Evolutionary conservation across 2,329 filamentous ascomycete genomes (phyloP).

Genomic region (Fusarium sp.): DNA sequence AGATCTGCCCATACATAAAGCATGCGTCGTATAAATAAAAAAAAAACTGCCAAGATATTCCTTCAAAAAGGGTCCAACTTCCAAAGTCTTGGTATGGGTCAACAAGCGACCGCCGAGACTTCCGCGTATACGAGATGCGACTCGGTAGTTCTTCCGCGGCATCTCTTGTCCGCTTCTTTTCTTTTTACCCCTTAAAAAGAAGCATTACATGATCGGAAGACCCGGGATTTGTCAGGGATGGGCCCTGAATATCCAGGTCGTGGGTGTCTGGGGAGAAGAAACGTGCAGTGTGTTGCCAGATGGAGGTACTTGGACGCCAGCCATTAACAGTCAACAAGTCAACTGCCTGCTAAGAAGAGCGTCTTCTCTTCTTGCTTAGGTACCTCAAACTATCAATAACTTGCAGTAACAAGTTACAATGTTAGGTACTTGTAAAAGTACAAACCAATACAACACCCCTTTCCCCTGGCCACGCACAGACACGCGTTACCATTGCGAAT

Average conservation of each 20-base stretch:
- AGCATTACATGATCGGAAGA: neutral
- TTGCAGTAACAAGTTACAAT: neutral
- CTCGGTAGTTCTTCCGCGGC: neutral
- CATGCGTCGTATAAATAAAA: neutral
- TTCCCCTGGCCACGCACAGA: conserved; percentile 1
- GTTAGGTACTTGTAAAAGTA: neutral
- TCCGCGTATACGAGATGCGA: neutral
- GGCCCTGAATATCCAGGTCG: neutral
- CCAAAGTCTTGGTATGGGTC: neutral
- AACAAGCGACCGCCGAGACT: neutral
- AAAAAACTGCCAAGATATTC: neutral
- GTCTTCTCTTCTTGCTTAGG: neutral
- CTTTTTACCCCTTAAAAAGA: neutral
- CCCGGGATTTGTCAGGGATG: neutral
- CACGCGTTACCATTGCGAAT: neutral
- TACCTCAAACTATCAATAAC: neutral
- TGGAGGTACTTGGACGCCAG: neutral
- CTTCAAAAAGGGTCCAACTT: neutral
- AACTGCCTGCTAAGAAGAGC: neutral
- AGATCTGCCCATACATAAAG: neutral
- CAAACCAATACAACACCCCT: neutral
- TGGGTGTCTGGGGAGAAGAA: neutral
- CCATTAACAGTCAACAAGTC: neutral
- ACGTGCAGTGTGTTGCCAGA: neutral
- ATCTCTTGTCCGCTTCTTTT: neutral